Conservation (phyloP, 768 basidiomycete species). For the Lactarius pseudohatsudake region DNA sequence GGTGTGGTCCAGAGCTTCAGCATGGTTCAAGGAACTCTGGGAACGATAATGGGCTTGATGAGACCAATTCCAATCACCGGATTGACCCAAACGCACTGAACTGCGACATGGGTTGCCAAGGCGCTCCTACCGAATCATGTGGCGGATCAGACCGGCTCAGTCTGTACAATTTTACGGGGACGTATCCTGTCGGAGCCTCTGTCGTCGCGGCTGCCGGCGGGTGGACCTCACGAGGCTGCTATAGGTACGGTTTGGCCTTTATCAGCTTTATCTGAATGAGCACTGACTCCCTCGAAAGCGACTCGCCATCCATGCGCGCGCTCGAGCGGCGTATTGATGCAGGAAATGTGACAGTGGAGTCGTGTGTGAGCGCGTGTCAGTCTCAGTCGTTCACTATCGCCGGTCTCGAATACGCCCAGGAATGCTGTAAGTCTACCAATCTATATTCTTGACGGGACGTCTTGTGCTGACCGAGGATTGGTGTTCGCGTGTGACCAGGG, state of each 20-base stretch:
- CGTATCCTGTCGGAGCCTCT: neutral
- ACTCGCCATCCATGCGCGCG: neutral
- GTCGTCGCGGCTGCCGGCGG: constrained; percentile 4
- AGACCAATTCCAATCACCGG: neutral
- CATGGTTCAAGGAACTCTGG: neutral
- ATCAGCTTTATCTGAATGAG: neutral
- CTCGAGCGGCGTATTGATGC: constrained; percentile 6
- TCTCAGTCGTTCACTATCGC: constrained; percentile 1
- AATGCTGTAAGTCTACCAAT: constrained; percentile 9
- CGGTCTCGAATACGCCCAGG: constrained; percentile 9
- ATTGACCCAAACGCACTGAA: neutral
- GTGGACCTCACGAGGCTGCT: constrained; percentile 3
- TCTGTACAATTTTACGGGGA: constrained; percentile 15
- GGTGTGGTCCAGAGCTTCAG: neutral
- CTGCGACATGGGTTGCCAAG: constrained; percentile 18
- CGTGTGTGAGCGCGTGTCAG: constrained; percentile 6
- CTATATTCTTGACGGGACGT: neutral
- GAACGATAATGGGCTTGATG: neutral
- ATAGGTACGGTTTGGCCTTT: neutral
- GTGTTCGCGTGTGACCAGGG: neutral
- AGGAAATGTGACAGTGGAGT: constrained; percentile 10
- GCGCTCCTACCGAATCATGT: constrained; percentile 5
- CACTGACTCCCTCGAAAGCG: neutral
- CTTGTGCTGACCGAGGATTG: neutral
- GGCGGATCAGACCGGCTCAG: constrained; percentile 2